Conservation (phyloP, 148 eudicot species). For the Hydrangea macrophylla region DNA sequence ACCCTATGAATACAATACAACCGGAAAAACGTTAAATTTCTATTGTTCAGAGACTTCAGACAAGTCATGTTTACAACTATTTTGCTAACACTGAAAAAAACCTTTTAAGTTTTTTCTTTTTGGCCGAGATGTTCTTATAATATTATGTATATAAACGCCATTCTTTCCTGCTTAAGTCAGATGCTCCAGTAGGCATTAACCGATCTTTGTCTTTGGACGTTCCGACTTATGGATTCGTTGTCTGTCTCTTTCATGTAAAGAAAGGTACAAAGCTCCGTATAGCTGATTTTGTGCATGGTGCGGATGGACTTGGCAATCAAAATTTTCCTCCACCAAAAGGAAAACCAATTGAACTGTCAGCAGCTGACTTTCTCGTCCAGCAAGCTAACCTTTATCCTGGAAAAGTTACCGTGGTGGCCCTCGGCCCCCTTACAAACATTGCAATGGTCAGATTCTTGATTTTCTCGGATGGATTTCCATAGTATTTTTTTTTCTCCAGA, state of each 20-base stretch:
- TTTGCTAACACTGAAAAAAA: background rate
- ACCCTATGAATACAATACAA: too few species aligned
- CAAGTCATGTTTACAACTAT: too few species aligned
- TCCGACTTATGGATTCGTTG: background rate
- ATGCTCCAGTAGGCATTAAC: background rate
- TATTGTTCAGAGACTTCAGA: too few species aligned
- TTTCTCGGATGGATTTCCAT: background rate
- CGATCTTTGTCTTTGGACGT: conserved; percentile 9
- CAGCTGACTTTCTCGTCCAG: conserved; percentile 65
- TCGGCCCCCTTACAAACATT: conserved; percentile 92
- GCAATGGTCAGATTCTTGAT: conserved; percentile 67
- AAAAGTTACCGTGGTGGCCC: conserved; percentile 80
- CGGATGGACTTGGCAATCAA: conserved; percentile 94
- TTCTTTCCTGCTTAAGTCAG: background rate
- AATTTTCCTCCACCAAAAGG: conserved; percentile 87
- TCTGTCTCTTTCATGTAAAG: conserved; percentile 34
- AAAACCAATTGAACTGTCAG: conserved; percentile 72
- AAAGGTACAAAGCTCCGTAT: conserved; percentile 87
- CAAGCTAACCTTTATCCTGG: conserved; percentile 75
- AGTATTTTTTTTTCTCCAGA: background rate
- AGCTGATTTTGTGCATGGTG: conserved; percentile 95
- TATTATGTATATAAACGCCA: conserved; percentile 3
- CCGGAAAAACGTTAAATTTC: too few species aligned
- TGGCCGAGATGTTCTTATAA: conserved; percentile 3
- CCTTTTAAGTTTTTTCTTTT: background rate